Evolutionary conservation across 2,329 filamentous ascomycete genomes (phyloP).

Genomic region (Botrytis elliptica): DNA sequence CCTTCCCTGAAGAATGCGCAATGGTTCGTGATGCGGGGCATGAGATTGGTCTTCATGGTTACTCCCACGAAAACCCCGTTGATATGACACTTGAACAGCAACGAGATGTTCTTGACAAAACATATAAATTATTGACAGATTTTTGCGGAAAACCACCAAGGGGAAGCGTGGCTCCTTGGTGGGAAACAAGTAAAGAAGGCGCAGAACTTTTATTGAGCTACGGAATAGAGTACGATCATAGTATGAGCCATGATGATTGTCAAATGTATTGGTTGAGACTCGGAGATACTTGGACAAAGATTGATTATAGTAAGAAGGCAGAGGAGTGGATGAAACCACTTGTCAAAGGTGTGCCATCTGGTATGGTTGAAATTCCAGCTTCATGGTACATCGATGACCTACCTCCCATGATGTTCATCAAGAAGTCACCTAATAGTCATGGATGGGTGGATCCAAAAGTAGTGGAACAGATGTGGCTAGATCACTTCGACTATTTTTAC

Average conservation of each 20-base stretch:
- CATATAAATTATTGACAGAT: conserved; percentile 67
- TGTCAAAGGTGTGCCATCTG: conserved; percentile 57
- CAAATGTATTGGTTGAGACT: conserved; percentile 63
- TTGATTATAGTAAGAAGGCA: conserved; percentile 62
- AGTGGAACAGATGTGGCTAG: conserved; percentile 43
- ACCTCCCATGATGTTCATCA: conserved; percentile 72
- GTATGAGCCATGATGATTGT: conserved; percentile 64
- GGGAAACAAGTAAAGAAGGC: conserved; percentile 69
- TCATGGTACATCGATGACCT: conserved; percentile 62
- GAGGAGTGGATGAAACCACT: conserved; percentile 67
- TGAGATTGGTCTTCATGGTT: conserved; percentile 67
- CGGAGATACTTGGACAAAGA: conserved; percentile 66
- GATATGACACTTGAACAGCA: conserved; percentile 75
- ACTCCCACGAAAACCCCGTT: conserved; percentile 70
- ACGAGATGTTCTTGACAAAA: conserved; percentile 71
- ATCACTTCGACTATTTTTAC: conserved; percentile 73
- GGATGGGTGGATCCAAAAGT: conserved; percentile 55
- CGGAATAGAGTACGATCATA: conserved; percentile 69
- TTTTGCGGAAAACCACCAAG: conserved; percentile 71
- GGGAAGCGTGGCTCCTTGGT: conserved; percentile 73
- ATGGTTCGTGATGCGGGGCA: conserved; percentile 62
- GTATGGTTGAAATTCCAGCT: conserved; percentile 65
- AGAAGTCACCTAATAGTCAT: conserved; percentile 62
- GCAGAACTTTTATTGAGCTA: conserved; percentile 63
- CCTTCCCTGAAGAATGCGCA: conserved; percentile 64